Evolutionary conservation across 257 asterid species (phyloP).

Genomic region (Scutellaria baicalensis): DNA sequence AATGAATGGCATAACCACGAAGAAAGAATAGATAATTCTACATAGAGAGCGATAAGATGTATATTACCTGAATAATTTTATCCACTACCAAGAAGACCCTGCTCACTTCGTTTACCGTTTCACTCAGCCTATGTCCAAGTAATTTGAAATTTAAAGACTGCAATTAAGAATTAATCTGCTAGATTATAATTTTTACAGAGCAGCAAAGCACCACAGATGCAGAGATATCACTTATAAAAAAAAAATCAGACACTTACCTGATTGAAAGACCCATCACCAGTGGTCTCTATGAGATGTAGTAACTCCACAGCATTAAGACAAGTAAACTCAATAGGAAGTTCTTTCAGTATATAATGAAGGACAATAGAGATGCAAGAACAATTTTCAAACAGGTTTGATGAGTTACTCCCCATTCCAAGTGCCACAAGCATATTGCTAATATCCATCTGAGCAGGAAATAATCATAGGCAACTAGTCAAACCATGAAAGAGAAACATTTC

Average conservation of each 20-base stretch:
- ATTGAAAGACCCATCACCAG: constrained; percentile 52
- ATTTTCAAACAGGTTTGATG: constrained; percentile 40
- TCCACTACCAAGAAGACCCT: constrained; percentile 42
- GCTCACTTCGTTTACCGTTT: constrained; percentile 51
- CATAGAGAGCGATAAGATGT: neutral
- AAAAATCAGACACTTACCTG: constrained; percentile 45
- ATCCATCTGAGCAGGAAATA: constrained; percentile 34
- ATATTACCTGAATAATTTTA: constrained; percentile 64
- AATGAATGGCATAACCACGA: neutral
- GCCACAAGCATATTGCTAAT: constrained; percentile 43
- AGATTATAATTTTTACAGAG: constrained; percentile 16
- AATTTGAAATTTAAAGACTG: constrained; percentile 84
- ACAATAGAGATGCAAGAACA: constrained; percentile 47
- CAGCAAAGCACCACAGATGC: constrained; percentile 16
- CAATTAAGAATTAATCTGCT: constrained; percentile 37
- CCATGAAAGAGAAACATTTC: neutral
- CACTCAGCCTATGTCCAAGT: constrained; percentile 81
- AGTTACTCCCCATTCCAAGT: constrained; percentile 57
- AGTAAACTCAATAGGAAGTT: constrained; percentile 57
- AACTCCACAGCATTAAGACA: constrained; percentile 58
- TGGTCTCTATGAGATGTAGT: constrained; percentile 52
- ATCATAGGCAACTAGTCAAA: constrained; percentile 8
- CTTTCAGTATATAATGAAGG: constrained; percentile 69
- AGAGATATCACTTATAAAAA: constrained; percentile 1
- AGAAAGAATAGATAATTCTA: neutral